A percentile compares a stretch with the other conserved stretches of the same genome.
phyloP scores from a whole-genome alignment of 805 yeast species.

The Candida adriatica region DNA sequence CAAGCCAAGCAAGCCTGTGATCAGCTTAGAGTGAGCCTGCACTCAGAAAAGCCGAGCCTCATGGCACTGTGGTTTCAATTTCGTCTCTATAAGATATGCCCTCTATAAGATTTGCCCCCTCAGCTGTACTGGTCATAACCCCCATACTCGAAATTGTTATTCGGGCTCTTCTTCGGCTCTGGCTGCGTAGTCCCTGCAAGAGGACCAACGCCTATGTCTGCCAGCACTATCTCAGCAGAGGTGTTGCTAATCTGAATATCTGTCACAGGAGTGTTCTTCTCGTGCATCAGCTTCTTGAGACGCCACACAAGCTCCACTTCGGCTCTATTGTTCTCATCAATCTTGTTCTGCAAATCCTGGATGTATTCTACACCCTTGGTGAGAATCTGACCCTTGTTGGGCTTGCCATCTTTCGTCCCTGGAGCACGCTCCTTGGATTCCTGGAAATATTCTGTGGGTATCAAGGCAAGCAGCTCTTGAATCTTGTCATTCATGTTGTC shows the following conservation, averaged over 20 bases:
- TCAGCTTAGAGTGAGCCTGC: too few species aligned
- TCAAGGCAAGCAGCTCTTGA: constrained; percentile 39
- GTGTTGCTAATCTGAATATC: constrained; percentile 49
- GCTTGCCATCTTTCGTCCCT: constrained; percentile 79
- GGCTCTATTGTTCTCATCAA: constrained; percentile 70
- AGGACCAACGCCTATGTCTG: constrained; percentile 80
- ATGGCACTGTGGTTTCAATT: too few species aligned
- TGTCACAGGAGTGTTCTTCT: constrained; percentile 33
- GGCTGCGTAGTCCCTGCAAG: constrained; percentile 35
- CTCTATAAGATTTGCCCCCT: too few species aligned
- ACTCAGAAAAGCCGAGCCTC: too few species aligned
- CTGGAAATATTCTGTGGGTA: constrained; percentile 40
- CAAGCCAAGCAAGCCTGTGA: too few species aligned
- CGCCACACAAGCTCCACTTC: constrained; percentile 68
- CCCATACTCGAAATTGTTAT: constrained; percentile 32
- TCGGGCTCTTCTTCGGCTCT: constrained; percentile 17
- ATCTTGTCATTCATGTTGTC: constrained; percentile 55
- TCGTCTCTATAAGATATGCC: too few species aligned
- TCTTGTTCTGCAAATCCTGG: constrained; percentile 56
- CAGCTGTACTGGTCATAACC: constrained; percentile 31
- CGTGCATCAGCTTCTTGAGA: constrained; percentile 45
- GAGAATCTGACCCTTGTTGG: constrained; percentile 77
- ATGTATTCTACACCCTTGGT: constrained; percentile 72
- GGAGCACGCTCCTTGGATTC: constrained; percentile 37
- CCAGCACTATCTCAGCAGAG: constrained; percentile 71